These are phyloP conservation scores for Cornus controversa DNA, from an alignment of 148 eudicot genomes.

Conservation along the genomic window DNA sequence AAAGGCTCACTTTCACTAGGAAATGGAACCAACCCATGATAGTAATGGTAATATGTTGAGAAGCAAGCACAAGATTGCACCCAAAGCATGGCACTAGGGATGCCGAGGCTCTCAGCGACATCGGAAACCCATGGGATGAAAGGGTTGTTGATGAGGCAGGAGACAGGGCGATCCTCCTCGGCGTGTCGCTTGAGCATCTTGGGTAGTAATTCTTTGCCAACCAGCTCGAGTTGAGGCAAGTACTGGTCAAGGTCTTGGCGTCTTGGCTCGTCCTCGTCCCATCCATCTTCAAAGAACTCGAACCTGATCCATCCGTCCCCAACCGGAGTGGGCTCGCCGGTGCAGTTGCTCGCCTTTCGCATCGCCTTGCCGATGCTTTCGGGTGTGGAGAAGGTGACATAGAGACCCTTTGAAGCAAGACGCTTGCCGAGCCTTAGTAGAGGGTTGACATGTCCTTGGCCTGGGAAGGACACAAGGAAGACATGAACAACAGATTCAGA, in stretches of 20 bases:
- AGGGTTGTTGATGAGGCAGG: constrained; percentile 75
- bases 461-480: constrained; percentile 40
- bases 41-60: constrained; percentile 53
- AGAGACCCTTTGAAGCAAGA: constrained; percentile 40
- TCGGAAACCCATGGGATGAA: constrained; percentile 88
- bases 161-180: constrained; percentile 50
- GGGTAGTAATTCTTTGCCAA: constrained; percentile 50
- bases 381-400: constrained; percentile 36
- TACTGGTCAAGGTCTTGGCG: constrained; percentile 46
- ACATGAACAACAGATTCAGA: constrained; percentile 21
- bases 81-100: constrained; percentile 79
- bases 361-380: constrained; percentile 38
- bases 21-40: constrained; percentile 42
- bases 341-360: constrained; percentile 33
- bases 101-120: constrained; percentile 51
- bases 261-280: constrained; percentile 33
- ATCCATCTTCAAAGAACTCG: constrained; percentile 69
- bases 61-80: constrained; percentile 75
- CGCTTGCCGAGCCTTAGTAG: constrained; percentile 40
- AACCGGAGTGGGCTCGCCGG: constrained; percentile 34
- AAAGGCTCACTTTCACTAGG: constrained; percentile 51
- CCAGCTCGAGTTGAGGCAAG: constrained; percentile 42
- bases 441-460: constrained; percentile 54
- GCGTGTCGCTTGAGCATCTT: constrained; percentile 42
- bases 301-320: constrained; percentile 68